These are phyloP conservation scores for Cucurbita pepo DNA, from an alignment of 306 rosid species.

Conservation along the genomic window DNA sequence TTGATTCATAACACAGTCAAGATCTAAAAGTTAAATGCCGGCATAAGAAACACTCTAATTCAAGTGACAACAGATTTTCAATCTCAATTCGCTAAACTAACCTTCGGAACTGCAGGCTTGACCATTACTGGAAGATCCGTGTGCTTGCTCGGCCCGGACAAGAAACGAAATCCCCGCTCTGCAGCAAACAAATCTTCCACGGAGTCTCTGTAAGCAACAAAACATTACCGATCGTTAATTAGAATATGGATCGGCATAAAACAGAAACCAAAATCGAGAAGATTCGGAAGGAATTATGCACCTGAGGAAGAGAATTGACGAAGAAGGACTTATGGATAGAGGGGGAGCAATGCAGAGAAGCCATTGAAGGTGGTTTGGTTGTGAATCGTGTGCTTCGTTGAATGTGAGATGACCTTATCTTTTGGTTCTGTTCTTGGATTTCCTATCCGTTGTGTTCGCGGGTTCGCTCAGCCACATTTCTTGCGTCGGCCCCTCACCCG, in stretches of 20 bases:
- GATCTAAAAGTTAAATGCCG: too few relatives aligned
- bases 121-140: constrained; percentile 18
- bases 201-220: constrained; percentile 28
- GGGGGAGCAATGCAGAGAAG: constrained; percentile 9
- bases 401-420: constrained; percentile 18
- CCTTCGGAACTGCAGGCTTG: constrained; percentile 38
- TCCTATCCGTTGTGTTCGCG: constrained; percentile 11
- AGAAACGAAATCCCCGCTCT: constrained; percentile 42
- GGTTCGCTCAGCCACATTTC: constrained; percentile 5
- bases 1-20: neutral
- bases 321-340: constrained; percentile 38
- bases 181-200: constrained; percentile 24
- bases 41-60: neutral
- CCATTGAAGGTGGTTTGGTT: neutral
- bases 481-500: constrained; percentile 1
- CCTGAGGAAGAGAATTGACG: constrained; percentile 60
- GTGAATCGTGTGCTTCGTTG: neutral
- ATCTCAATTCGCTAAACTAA: constrained; percentile 7
- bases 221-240: neutral
- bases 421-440: constrained; percentile 1
- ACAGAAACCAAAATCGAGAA: neutral
- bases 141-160: constrained; percentile 40
- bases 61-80: neutral
- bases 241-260: neutral
- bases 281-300: neutral